Conservation (phyloP, 225 moss, liverwort and hornwort genomes). For the Polytrichum commune region DNA sequence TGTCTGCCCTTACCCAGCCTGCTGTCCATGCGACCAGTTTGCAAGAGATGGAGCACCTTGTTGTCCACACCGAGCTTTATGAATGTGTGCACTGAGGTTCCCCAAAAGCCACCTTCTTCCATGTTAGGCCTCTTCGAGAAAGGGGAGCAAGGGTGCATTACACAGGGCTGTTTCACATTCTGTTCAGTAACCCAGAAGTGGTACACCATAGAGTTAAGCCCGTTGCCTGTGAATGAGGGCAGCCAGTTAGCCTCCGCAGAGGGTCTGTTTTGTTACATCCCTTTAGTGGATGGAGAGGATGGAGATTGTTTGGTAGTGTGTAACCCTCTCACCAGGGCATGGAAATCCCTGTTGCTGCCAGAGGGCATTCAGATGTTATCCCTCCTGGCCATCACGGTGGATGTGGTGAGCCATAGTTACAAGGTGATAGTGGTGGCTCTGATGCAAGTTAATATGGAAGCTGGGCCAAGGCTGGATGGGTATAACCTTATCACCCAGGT, state of each 20-base stretch:
- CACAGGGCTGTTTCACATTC: constrained; percentile 15
- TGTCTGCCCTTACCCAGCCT: constrained; percentile 13
- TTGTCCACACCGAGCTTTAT: constrained; percentile 14
- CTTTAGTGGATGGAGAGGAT: constrained; percentile 13
- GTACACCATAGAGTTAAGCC: constrained; percentile 9
- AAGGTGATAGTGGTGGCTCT: constrained; percentile 14
- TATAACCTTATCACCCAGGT: constrained; percentile 14
- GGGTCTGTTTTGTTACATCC: constrained; percentile 16
- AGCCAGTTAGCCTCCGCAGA: constrained; percentile 8
- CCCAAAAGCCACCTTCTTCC: constrained; percentile 7
- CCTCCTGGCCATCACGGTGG: constrained; percentile 12
- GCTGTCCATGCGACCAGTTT: constrained; percentile 17
- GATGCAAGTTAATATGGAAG: not conserved
- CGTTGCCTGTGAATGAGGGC: constrained; percentile 12
- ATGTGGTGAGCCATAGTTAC: constrained; percentile 1
- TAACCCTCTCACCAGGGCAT: constrained; percentile 17
- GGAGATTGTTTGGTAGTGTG: constrained; percentile 14
- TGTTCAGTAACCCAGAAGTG: constrained; percentile 7
- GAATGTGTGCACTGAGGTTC: constrained; percentile 5
- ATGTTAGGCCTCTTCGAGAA: constrained; percentile 13
- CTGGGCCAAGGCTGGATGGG: constrained; percentile 12
- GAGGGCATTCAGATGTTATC: constrained; percentile 11
- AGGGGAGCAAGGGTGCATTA: constrained; percentile 17
- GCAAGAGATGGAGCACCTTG: constrained; percentile 19
- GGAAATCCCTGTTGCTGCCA: constrained; percentile 11